Evolutionary conservation across 2,329 filamentous ascomycete genomes (phyloP).

Genomic region (Fusarium stilboides): DNA sequence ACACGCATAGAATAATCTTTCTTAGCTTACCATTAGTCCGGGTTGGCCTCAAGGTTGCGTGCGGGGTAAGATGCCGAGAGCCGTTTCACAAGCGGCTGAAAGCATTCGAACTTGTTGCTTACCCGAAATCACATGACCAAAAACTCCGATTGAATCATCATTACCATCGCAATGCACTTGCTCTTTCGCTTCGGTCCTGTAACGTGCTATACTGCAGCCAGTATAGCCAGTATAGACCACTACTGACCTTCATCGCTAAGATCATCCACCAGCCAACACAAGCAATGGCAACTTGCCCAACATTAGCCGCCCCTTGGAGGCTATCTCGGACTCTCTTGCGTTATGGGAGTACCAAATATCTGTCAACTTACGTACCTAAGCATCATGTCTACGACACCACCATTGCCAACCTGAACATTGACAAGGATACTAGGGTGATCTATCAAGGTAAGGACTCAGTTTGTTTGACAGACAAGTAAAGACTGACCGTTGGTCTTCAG

Average conservation of each 20-base stretch:
- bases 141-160: neutral
- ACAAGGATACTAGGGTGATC: neutral
- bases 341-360: neutral
- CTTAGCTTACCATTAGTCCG: too few species aligned
- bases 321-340: neutral
- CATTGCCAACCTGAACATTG: slow-evolving; percentile 4
- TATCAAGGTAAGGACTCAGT: too few species aligned
- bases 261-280: rapidly evolving
- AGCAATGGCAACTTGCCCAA: neutral
- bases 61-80: too few species aligned
- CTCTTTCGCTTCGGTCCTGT: too few species aligned
- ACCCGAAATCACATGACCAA: slow-evolving; percentile 6
- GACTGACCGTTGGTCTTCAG: too few species aligned
- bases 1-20: too few species aligned
- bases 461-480: too few species aligned
- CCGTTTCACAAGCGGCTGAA: too few species aligned
- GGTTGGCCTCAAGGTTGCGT: too few species aligned
- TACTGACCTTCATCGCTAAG: rapidly evolving
- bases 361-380: neutral
- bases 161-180: neutral
- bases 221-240: neutral
- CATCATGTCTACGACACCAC: neutral
- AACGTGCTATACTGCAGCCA: neutral
- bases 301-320: neutral
- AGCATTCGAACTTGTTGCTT: neutral